Evolutionary conservation across 2,329 filamentous ascomycete genomes (phyloP), one percentile per base, ranked within the genome.

Genomic region (Phialocephala subalpina): DNA sequence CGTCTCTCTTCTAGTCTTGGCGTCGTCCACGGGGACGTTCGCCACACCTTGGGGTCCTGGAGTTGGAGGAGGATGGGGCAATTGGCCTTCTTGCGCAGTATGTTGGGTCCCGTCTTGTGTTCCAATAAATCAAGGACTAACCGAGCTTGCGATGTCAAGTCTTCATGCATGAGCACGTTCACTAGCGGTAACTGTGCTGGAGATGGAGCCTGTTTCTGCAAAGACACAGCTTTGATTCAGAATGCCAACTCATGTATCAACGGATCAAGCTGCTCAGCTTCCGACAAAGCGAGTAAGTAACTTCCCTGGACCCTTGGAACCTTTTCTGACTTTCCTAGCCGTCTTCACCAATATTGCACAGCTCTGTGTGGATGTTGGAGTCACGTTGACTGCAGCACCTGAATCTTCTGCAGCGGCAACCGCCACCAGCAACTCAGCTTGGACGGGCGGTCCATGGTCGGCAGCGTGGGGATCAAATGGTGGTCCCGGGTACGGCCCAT

Each of bases 201-300:
- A 58, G n/a, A 27, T 36, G 55, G 47, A 27, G 38, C 27, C 33
- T 65, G 53, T 55, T 65, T 65, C 29, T 65, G 63, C 40, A 29
- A 49, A 7, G 59, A 65, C 33, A 16, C 42, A 22, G 59, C 52
- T 55, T 45, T 58, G 33, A 36, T 62, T 16, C 33, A 42, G 14
- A 58, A 58, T 27, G 47, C 62, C 7, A 59, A 65, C 14, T 52
- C 57, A 7, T 69, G 67, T 29, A 29, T 69, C 40, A 52, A 53
- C 16, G 55, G 45, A 1, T 65, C 67, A 4, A 65, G 53, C 27
- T 69, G 67, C 22, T 27, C n/a, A 14, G 36, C 42, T 6, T 61
- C 60, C 2, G 58, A 63, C 12, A 67, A 69, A 38, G 56, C 38
- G 40, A 60, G 65, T 69, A 63, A 29, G 53, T n/a, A 40, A 20